Base-by-base conservation (phyloP, 495 filamentous ascomycete species). In the Podospora tetraspora region DNA sequence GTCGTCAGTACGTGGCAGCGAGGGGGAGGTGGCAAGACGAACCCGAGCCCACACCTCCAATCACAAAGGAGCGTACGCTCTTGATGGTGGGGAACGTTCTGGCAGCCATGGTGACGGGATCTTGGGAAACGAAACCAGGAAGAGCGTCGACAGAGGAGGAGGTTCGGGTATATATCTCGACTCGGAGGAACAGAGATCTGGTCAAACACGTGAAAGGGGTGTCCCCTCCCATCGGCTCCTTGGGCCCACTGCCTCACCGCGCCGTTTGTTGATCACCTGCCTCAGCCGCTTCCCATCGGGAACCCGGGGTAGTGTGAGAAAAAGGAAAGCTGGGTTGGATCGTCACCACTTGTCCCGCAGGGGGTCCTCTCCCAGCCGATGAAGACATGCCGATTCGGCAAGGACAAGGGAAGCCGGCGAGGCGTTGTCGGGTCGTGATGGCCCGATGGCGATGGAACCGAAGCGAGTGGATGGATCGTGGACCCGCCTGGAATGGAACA, bases 31-130 rank as follows among this genome's bases (percentile, higher is more conserved):
- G 22, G 12, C 21, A 19, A 19, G 19, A 25, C 71, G 16, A 59
- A 75, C 90, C 91, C 61, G 92, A 93, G 64, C 93, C 93, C 3
- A 95, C 91, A 68, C 93, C 93, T 69, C 91, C 86, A 67, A 93
- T 91, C 72, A 96, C 83, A 80, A 89, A 94, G 62, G 91, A 94
- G 70, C 89, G 83, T 68, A 97, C 81, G 73, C 87, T 86, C 78
- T 93, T 93, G 79, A 97, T 96, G 25, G 82, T 87, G 60, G 89
- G 90, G 72, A 91, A 91, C 63, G 76, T 77, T 72, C 77, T 77
- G 71, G 77, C 77, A 24, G 83, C 79, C 81, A 83, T 85, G 64
- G 37, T 69, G 68, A 30, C 4, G 22, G 27, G 43, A 21, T 43
- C 19, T 19, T 43, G 43, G 43, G 61, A 59, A 1, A 10, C 34